phyloP scores from a whole-genome alignment of 768 basidiomycete genomes.

The Tylopilus cervinicoccineus region DNA sequence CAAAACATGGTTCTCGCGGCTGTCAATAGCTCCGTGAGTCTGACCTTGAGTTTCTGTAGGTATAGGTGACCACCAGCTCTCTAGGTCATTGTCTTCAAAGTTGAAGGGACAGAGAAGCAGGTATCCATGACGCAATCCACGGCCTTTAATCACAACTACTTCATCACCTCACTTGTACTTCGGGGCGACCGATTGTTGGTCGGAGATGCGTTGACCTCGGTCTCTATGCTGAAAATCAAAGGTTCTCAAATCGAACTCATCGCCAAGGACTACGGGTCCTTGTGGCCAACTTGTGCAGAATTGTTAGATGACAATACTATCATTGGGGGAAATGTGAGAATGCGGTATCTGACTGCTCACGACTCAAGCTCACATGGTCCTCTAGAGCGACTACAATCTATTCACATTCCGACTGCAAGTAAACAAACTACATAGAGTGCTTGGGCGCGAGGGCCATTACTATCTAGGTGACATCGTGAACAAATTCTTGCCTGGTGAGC shows the following conservation, averaged over 20 bases:
- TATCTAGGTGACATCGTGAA: constrained; percentile 76
- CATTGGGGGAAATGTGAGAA: constrained; percentile 72
- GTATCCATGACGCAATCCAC: constrained; percentile 36
- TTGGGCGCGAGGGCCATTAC: constrained; percentile 68
- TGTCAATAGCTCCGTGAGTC: constrained; percentile 70
- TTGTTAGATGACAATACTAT: constrained; percentile 50
- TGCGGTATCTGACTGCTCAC: constrained; percentile 5
- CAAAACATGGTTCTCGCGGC: constrained; percentile 58
- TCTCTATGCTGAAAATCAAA: constrained; percentile 60
- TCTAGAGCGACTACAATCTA: constrained; percentile 65
- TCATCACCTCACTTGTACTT: constrained; percentile 63
- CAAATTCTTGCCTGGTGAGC: constrained; percentile 64
- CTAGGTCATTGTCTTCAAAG: constrained; percentile 46
- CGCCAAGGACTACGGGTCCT: constrained; percentile 70
- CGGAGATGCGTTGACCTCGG: constrained; percentile 80
- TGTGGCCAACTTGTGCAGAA: constrained; percentile 71
- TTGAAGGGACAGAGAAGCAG: constrained; percentile 35
- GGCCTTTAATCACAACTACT: constrained; percentile 80
- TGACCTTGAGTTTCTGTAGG: not conserved
- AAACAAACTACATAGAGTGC: constrained; percentile 37
- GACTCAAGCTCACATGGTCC: constrained; percentile 7
- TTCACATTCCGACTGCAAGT: constrained; percentile 54
- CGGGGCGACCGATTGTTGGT: constrained; percentile 54
- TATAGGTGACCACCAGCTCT: constrained; percentile 1
- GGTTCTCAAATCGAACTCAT: constrained; percentile 45